Conservation (phyloP, 2,329 filamentous ascomycete species). For the Fusarium falciforme region DNA sequence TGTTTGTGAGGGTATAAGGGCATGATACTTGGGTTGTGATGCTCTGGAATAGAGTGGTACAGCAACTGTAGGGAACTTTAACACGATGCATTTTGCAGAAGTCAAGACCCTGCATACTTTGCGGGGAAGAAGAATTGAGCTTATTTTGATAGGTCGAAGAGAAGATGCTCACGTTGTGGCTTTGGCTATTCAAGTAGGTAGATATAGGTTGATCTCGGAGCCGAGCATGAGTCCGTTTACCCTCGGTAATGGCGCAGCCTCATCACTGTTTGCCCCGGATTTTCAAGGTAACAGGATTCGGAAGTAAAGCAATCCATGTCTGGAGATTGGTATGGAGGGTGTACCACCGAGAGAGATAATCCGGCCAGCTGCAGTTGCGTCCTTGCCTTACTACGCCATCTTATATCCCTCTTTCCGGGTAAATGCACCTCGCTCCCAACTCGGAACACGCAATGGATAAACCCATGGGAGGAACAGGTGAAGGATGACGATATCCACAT, state of each 20-base stretch:
- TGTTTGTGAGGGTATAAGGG: background rate
- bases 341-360: background rate
- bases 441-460: background rate
- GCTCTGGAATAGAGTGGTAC: background rate
- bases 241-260: background rate
- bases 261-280: background rate
- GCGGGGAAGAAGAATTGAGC: background rate
- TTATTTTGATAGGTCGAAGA: background rate
- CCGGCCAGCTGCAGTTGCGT: background rate
- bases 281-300: background rate
- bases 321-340: background rate
- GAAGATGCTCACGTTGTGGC: background rate
- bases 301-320: background rate
- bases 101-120: background rate
- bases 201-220: background rate
- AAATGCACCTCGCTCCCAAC: background rate
- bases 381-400: background rate
- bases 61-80: background rate
- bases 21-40: background rate
- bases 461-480: background rate
- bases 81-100: background rate
- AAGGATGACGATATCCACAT: background rate
- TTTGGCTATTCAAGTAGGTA: background rate
- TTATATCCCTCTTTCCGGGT: background rate
- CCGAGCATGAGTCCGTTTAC: background rate